A percentile compares a stretch with the other conserved stretches of the same genome.
Evolutionary conservation across 2,329 filamentous ascomycete species (phyloP).

Genomic region (Sporothrix brunneoviolacea): DNA sequence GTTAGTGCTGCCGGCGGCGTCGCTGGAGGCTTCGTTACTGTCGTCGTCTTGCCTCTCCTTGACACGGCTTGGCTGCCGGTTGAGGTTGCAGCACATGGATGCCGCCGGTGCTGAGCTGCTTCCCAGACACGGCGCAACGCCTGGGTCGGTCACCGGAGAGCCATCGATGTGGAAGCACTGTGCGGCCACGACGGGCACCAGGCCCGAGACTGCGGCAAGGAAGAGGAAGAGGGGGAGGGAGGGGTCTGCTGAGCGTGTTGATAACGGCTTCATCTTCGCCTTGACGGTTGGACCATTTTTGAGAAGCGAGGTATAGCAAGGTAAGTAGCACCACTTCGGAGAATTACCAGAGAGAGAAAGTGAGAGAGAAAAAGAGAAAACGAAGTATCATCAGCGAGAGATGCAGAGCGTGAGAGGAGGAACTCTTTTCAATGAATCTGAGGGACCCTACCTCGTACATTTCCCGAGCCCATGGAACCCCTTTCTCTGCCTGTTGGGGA

Average conservation of each 20-base stretch:
- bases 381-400: too few relatives aligned
- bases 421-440: too few relatives aligned
- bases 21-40: neutral
- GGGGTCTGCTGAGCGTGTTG: neutral
- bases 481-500: too few relatives aligned
- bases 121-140: slow-evolving; percentile 3
- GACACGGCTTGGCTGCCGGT: neutral
- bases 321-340: too few relatives aligned
- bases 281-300: too few relatives aligned
- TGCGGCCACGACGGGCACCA: neutral
- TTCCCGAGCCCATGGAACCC: too few relatives aligned
- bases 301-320: too few relatives aligned
- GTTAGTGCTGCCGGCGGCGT: neutral
- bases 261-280: neutral
- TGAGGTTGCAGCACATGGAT: slow-evolving; percentile 11
- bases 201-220: neutral
- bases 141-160: slow-evolving; percentile 7
- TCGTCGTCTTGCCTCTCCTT: neutral
- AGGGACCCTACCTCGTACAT: too few relatives aligned
- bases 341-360: too few relatives aligned
- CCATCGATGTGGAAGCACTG: slow-evolving; percentile 13
- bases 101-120: neutral
- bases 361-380: too few relatives aligned
- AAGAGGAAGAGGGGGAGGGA: neutral
- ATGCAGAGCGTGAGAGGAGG: too few relatives aligned